These are phyloP conservation scores for Fusarium haematococcum DNA, from an alignment of 2,329 filamentous ascomycete genomes.

Conservation along the genomic window DNA sequence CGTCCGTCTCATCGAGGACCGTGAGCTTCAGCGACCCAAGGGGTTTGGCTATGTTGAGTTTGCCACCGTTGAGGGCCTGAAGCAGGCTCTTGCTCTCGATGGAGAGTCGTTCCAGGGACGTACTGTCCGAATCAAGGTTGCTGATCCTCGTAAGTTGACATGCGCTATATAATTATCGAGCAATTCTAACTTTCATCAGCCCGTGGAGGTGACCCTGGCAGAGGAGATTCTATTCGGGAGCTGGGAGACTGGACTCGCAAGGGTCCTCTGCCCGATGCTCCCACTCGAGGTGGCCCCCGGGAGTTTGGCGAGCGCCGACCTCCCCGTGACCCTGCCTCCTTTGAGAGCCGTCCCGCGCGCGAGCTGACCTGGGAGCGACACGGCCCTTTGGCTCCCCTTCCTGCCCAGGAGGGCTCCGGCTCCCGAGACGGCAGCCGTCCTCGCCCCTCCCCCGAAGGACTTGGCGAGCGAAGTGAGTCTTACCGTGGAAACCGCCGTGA, in stretches of 20 bases:
- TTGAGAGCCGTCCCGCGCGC: slow-evolving; percentile 72
- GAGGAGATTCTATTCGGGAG: slow-evolving; percentile 76
- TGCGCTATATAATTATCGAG: not conserved
- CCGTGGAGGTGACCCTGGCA: slow-evolving; percentile 77
- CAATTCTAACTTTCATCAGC: slow-evolving; percentile 67
- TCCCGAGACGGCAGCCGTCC: slow-evolving; percentile 68
- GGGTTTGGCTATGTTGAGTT: slow-evolving; percentile 99
- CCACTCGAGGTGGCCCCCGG: slow-evolving; percentile 64
- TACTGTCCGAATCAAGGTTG: slow-evolving; percentile 92
- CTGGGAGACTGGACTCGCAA: slow-evolving; percentile 93
- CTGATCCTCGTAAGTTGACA: slow-evolving; percentile 86
- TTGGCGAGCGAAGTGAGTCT: slow-evolving; percentile 69
- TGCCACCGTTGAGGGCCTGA: slow-evolving; percentile 85
- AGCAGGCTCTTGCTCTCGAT: slow-evolving; percentile 88
- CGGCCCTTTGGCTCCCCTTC: slow-evolving; percentile 84
- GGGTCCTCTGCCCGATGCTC: slow-evolving; percentile 84
- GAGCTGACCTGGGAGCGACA: slow-evolving; percentile 94
- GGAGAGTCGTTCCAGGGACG: slow-evolving; percentile 87
- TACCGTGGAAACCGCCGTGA: slow-evolving; percentile 72
- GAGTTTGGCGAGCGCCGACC: slow-evolving; percentile 72
- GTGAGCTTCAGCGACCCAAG: slow-evolving; percentile 92
- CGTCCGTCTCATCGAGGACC: slow-evolving; percentile 97
- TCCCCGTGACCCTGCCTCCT: slow-evolving; percentile 68
- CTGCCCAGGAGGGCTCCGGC: slow-evolving; percentile 62
- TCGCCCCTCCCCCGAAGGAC: slow-evolving; percentile 59